Percentiles rank a stretch among this genome's conserved stretches.
These are phyloP conservation scores for Monascus purpureus DNA, from an alignment of 495 filamentous ascomycete genomes.

Conservation along the genomic window DNA sequence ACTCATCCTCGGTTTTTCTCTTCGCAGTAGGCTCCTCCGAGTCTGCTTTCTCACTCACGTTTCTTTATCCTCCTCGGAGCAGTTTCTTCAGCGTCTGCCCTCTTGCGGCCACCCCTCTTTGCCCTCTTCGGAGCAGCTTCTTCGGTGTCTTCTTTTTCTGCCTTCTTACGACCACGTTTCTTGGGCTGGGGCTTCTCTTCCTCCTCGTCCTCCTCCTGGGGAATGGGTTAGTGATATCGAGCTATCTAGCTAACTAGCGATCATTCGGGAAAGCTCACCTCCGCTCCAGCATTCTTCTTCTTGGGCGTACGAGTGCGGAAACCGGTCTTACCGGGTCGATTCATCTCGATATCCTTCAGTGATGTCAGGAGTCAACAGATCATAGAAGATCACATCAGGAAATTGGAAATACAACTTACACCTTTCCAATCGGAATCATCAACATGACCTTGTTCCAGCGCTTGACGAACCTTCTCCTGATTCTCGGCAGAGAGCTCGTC, in stretches of 20 bases:
- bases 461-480: constrained; percentile 47
- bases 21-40: constrained; percentile 2
- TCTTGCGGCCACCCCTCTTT: constrained; percentile 3
- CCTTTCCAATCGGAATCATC: constrained; percentile 67
- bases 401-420: constrained; percentile 32
- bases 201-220: constrained; percentile 11
- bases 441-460: constrained; percentile 56
- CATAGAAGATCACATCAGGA: not conserved
- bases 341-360: constrained; percentile 51
- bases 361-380: constrained; percentile 7
- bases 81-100: constrained; percentile 10
- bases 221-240: too few relatives aligned
- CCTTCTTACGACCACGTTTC: constrained; percentile 5
- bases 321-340: constrained; percentile 50
- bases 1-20: too few relatives aligned
- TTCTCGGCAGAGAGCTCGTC: constrained; percentile 51
- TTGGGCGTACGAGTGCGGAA: constrained; percentile 33
- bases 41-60: constrained; percentile 20
- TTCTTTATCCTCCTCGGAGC: constrained; percentile 13
- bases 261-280: too few relatives aligned
- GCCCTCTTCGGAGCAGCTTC: constrained; percentile 4
- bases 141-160: constrained; percentile 15
- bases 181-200: constrained; percentile 5
- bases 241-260: too few relatives aligned
- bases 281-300: constrained; percentile 25